phyloP scores from a whole-genome alignment of 352 stramenopile genomes.

The Globisporangium emineosum region DNA sequence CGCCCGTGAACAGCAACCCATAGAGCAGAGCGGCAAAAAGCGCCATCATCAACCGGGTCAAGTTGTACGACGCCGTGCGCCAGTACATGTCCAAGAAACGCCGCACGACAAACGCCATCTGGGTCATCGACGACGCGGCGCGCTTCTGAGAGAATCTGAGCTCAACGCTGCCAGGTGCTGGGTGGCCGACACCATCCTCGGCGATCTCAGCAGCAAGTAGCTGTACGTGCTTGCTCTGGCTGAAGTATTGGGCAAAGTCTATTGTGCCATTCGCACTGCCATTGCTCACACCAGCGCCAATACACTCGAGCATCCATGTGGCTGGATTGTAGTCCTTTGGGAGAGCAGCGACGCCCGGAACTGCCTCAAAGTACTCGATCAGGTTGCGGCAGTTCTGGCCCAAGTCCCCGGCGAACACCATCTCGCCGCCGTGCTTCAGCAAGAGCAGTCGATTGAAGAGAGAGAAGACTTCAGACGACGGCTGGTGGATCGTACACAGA shows the following conservation, averaged over 20 bases:
- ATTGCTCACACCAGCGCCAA: constrained; percentile 21
- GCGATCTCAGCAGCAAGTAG: not conserved
- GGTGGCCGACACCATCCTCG: not conserved
- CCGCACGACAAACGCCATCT: constrained; percentile 2
- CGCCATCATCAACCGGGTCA: constrained; percentile 70
- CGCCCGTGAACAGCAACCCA: constrained; percentile 30
- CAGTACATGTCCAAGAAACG: constrained; percentile 72
- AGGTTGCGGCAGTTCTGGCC: not conserved
- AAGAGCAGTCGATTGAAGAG: constrained; percentile 86
- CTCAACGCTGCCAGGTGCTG: not conserved
- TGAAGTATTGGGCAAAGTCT: not conserved
- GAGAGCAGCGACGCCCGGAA: not conserved
- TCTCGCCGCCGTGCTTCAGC: constrained; percentile 38
- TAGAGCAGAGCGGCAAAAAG: constrained; percentile 81
- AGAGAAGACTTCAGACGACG: constrained; percentile 85
- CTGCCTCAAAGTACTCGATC: not conserved
- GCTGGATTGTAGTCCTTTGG: constrained; percentile 38
- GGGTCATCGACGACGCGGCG: not conserved
- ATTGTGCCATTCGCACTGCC: not conserved
- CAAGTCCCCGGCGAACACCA: constrained; percentile 25
- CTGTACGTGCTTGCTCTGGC: not conserved
- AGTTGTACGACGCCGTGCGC: constrained; percentile 87
- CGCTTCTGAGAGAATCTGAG: constrained; percentile 7
- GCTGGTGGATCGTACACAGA: constrained; percentile 93
- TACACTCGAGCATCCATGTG: constrained; percentile 23